Percentiles rank a stretch among this genome's conserved stretches.
Evolutionary conservation across 768 basidiomycete species (phyloP).

Genomic region (Rhizopogon sp.): DNA sequence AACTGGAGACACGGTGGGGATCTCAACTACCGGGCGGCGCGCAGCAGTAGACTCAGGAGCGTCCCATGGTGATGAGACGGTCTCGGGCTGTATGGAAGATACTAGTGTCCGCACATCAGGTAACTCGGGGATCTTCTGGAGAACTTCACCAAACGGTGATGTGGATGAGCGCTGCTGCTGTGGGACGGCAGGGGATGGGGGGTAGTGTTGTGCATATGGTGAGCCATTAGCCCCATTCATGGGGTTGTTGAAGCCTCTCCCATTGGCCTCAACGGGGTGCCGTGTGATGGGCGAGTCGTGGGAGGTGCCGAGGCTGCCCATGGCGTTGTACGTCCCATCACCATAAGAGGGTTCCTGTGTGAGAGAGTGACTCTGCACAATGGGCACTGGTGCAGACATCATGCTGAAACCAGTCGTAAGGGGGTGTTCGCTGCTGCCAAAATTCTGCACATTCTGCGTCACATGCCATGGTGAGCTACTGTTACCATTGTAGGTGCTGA

Average conservation of each 20-base stretch:
- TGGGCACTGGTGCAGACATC: slow-evolving; percentile 13
- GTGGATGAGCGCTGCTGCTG: slow-evolving; percentile 18
- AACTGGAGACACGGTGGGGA: slow-evolving; percentile 5
- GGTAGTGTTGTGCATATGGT: slow-evolving; percentile 16
- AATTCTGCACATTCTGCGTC: slow-evolving; percentile 15
- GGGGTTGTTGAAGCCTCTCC: slow-evolving; percentile 13
- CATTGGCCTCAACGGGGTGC: slow-evolving; percentile 20
- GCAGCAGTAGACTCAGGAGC: slow-evolving; percentile 6
- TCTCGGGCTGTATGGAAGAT: slow-evolving; percentile 19
- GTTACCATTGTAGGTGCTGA: slow-evolving; percentile 28
- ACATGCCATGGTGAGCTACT: slow-evolving; percentile 33
- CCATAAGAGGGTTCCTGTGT: slow-evolving; percentile 21
- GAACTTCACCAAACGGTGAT: slow-evolving; percentile 19
- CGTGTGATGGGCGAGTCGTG: slow-evolving; percentile 19
- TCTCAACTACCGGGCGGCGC: slow-evolving; percentile 12
- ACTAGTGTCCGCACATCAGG: slow-evolving; percentile 16
- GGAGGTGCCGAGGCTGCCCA: slow-evolving; percentile 16
- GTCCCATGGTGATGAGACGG: slow-evolving; percentile 17
- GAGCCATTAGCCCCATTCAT: slow-evolving; percentile 14
- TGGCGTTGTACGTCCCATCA: slow-evolving; percentile 17
- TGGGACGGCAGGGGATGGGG: slow-evolving; percentile 18
- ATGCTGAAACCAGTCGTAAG: slow-evolving; percentile 20
- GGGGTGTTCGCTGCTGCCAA: slow-evolving; percentile 16
- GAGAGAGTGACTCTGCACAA: slow-evolving; percentile 16
- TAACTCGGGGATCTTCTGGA: slow-evolving; percentile 12